Base-by-base conservation (phyloP, 495 filamentous ascomycete species). In the Aspergillus indologenus region DNA sequence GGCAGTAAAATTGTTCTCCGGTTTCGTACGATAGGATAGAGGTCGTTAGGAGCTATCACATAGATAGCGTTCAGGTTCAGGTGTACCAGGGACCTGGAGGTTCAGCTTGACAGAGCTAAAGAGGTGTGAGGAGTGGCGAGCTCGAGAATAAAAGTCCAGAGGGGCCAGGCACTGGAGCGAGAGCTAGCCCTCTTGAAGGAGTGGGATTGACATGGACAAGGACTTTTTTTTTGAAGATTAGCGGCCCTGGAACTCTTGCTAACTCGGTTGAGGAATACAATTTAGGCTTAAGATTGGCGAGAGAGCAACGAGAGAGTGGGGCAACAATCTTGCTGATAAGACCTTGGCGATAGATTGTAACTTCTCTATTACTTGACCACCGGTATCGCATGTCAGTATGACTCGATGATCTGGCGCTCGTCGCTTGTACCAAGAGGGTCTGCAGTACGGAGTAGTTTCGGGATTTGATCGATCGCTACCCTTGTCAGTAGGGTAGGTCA, bases 261-360 rank as follows among this genome's bases (percentile, higher is more conserved):
- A 14, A 40, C 12, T 40, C 34, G 34, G 34, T 11, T 11, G 5
- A 40, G 34, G 12, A 15, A 40, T 11, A 40, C 12, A 40, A 40
- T 40, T 40, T 11, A 42, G 52, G 52, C 19, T 19, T 11, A 29
- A 51, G 48, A 51, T 51, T 51, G 48, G 48, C 23, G 48, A 51
- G 48, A 18, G 23, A 51, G 48, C 18, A 6, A 18, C 23, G 14
- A 18, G n/a, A 29, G 48, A 29, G 48, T 51, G 48, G 48, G 23
- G 48, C 12, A 23, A 51, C 15, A 20, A 51, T 23, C 23, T 24
- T 19, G 48, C 23, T 51, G 48, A 51, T 51, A 51, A 51, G 48
- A 24, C 6, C 12, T 14, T 40, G 34, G 5, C 34, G 7, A 15
- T 14, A 40, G 12, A 40, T 40, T 8, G 12, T 40, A 40, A 2